Percentiles rank a stretch among this genome's conserved stretches.
Evolutionary conservation across 306 rosid genomes (phyloP).

Genomic region (Canavalia ensiformis): DNA sequence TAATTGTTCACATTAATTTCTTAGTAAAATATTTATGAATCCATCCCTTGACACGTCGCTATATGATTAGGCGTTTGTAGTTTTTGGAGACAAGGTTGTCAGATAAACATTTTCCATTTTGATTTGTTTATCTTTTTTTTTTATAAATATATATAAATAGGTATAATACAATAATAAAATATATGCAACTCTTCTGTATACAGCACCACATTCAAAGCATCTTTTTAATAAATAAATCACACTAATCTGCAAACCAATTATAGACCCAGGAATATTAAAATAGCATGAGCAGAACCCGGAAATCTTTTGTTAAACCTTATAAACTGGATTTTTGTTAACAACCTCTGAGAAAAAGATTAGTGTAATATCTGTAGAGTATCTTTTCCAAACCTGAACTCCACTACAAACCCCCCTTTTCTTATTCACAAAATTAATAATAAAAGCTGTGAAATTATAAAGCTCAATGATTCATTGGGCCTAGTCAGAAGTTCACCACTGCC

Average conservation of each 20-base stretch:
- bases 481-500: constrained; percentile 93
- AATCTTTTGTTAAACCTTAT: constrained; percentile 65
- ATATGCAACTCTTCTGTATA: constrained; percentile 56
- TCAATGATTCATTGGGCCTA: constrained; percentile 79
- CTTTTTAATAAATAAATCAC: constrained; percentile 67
- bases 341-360: constrained; percentile 52
- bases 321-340: constrained; percentile 76
- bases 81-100: constrained; percentile 72
- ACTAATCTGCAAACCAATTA: constrained; percentile 71
- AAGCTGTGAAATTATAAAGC: constrained; percentile 63
- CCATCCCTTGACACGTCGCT: constrained; percentile 61
- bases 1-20: constrained; percentile 34
- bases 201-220: constrained; percentile 89
- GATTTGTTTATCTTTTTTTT: constrained; percentile 37
- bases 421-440: constrained; percentile 52
- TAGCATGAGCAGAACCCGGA: constrained; percentile 54
- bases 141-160: background rate
- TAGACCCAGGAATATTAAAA: constrained; percentile 61
- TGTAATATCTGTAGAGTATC: constrained; percentile 58
- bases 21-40: constrained; percentile 34
- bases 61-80: constrained; percentile 60
- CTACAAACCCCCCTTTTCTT: constrained; percentile 57
- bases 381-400: constrained; percentile 91
- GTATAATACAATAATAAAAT: constrained; percentile 33
- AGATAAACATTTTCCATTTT: constrained; percentile 59